Base-by-base conservation (phyloP, 306 rosid genomes). In the Pachyrhizus erosus region DNA sequence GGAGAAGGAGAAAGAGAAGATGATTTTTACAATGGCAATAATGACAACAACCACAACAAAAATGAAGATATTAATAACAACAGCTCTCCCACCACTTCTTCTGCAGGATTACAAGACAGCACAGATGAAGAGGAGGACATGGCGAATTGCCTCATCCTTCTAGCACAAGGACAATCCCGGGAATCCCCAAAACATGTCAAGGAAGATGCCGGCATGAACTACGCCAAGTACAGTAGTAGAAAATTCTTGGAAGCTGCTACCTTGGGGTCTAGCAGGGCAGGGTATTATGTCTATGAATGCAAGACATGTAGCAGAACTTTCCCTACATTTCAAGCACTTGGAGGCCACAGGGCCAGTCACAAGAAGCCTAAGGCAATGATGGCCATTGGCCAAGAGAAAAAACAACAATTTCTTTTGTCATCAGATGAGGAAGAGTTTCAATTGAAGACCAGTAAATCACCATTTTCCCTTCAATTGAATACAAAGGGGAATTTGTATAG, bases 301-400 rank as follows among this genome's bases (percentile, higher is more conserved):
- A 94, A 90, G 87, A 92, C 97, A 10, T 94, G 98, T 29, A 87
- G 79, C 83, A 85, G 90, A 73, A 88, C 94, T 0, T 94, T 94
- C 76, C 94, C 93, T 67, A 92, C 98, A 0, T 94, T 92, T 67
- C 98, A 92, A 86, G 98, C 97, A 11, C 87, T 92, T 0, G 98
- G 97, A 0, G 97, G 98, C 0, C 98, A 92, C 70, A 84, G 98
- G 57, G 93, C 98, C 0, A 92, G 98, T 83, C 98, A 94, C 87
- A 94, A 92, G 86, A 94, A 91, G 78, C 91, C 95, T 3, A 93
- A 89, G 80, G 82, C 89, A 27, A 34, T 84, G 45, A 77, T 75
- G 52, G 78, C 71, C 2, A 65, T 70, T 60, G 83, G 27, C 18
- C 51, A 85, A 23, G 83, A 84, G 31, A 76, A 70, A 27, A 82